Conservation (phyloP, 306 rosid genomes). For the Dryas alaskensis region DNA sequence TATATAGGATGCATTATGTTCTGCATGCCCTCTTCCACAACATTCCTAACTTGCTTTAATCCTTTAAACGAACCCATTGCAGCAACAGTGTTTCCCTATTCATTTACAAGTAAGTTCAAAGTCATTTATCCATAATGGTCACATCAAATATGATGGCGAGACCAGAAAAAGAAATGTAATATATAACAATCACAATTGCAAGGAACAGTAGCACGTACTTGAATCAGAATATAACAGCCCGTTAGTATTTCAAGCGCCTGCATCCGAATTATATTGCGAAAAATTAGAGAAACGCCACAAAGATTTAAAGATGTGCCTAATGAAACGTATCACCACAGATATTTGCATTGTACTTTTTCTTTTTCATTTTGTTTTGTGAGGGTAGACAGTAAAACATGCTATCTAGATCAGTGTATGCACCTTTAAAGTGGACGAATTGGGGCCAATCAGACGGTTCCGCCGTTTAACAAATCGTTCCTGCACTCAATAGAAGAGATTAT, state of each 20-base stretch:
- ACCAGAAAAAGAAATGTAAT: background rate
- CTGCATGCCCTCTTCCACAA: constrained; percentile 83
- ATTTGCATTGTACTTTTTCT: background rate
- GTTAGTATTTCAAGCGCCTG: constrained; percentile 69
- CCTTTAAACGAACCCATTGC: constrained; percentile 92
- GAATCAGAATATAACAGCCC: constrained; percentile 87
- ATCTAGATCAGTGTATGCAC: constrained; percentile 31
- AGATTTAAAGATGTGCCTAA: background rate
- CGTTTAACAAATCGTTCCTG: constrained; percentile 90
- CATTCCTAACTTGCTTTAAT: constrained; percentile 73
- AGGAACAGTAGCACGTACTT: constrained; percentile 45
- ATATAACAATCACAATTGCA: constrained; percentile 11
- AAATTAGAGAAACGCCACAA: constrained; percentile 9
- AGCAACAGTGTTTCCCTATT: constrained; percentile 81
- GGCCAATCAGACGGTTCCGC: constrained; percentile 84
- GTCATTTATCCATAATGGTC: constrained; percentile 8
- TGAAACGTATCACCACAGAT: background rate
- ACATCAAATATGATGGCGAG: background rate
- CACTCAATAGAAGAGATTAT: constrained; percentile 15
- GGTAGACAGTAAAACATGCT: background rate
- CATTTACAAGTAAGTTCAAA: constrained; percentile 17
- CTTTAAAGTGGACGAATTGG: constrained; percentile 85
- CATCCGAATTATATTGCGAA: constrained; percentile 15
- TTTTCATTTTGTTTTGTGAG: background rate
- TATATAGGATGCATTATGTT: constrained; percentile 91